These are phyloP conservation scores for Aureobasidium leucospermi DNA, from an alignment of 2,329 filamentous ascomycete species.

Conservation along the genomic window DNA sequence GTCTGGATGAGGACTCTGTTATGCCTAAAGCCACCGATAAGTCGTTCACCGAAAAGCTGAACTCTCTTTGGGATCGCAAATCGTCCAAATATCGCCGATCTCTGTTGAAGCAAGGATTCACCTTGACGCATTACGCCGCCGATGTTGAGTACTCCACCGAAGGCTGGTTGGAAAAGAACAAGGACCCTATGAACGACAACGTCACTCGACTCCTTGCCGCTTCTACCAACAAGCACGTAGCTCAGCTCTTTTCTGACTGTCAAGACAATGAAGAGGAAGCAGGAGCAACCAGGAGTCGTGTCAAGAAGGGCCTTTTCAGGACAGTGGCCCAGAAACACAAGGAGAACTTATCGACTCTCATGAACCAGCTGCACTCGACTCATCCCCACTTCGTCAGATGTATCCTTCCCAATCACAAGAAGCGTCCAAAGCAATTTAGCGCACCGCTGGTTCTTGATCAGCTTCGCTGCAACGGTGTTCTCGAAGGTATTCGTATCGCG, in stretches of 20 bases:
- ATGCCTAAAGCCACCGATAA: constrained; percentile 99
- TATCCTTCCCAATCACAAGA: constrained; percentile 97
- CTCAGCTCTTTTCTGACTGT: constrained; percentile 80
- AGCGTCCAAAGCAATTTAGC: constrained; percentile 86
- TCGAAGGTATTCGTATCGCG: constrained; percentile 97
- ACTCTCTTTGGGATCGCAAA: constrained; percentile 93
- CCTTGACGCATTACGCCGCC: constrained; percentile 93
- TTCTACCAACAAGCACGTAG: constrained; percentile 77
- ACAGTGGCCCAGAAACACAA: constrained; percentile 97
- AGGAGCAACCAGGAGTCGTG: constrained; percentile 63
- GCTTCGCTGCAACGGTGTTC: constrained; percentile 94
- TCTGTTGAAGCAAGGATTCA: constrained; percentile 81
- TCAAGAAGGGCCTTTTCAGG: constrained; percentile 95
- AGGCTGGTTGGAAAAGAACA: constrained; percentile 97
- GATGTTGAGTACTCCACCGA: constrained; percentile 96
- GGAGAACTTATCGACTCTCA: constrained; percentile 92
- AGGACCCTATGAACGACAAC: constrained; percentile 96
- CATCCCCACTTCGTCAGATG: constrained; percentile 98
- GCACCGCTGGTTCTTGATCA: constrained; percentile 92
- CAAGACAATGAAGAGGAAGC: constrained; percentile 69
- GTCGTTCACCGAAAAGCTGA: constrained; percentile 95
- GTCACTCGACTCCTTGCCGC: constrained; percentile 78
- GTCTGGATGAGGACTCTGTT: constrained; percentile 92
- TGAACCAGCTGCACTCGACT: constrained; percentile 88
- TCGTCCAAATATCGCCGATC: constrained; percentile 87